Evolutionary conservation across 495 filamentous ascomycete genomes (phyloP), one percentile per base, ranked within the genome.

Genomic region (Talaromyces wortmannii): DNA sequence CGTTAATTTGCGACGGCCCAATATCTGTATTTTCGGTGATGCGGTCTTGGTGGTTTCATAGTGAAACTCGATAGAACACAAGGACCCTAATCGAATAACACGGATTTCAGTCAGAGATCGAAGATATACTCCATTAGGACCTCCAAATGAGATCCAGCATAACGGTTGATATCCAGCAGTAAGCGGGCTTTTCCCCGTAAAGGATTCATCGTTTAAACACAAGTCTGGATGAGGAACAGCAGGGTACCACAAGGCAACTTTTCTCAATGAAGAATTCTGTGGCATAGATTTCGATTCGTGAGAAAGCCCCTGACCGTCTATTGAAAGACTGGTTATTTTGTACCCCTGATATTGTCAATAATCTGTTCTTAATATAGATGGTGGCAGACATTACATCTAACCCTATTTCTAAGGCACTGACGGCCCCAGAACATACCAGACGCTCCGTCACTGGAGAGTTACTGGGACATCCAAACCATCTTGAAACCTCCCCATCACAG

Each of bases 71-170:
- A 61, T 45, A 45, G 55, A 45, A 33, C 50, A 50, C 31, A 61
- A 43, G 13, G 10, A 12, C 31, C 49, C 55, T 55, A 29, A 45
- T 33, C 42, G 55, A 45, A 44, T 51, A 44, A 61, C 56, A 55
- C 48, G 49, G 51, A 61, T 33, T 33, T 52, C 55, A 40, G 55
- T 61, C 58, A 61, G 47, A 56, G 32, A 51, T 30, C 45, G 49
- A 46, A 61, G 58, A 55, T 58, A 61, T 47, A 48, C 56, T 17
- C 58, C 58, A 53, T 56, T 56, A 31, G 42, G 51, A 23, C 58
- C 58, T 54, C 58, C 58, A 60, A 60, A 60, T 50, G 45, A 32
- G 29, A 48, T 57, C 58, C 58, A 59, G 58, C 36, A 60, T 36
- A 60, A 55, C 30, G 58, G 56, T 43, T 57, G 47, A 48, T 53